Evolutionary conservation across 371 early-diverging fungal species (phyloP).

Genomic region (Chytridium lagenaria): DNA sequence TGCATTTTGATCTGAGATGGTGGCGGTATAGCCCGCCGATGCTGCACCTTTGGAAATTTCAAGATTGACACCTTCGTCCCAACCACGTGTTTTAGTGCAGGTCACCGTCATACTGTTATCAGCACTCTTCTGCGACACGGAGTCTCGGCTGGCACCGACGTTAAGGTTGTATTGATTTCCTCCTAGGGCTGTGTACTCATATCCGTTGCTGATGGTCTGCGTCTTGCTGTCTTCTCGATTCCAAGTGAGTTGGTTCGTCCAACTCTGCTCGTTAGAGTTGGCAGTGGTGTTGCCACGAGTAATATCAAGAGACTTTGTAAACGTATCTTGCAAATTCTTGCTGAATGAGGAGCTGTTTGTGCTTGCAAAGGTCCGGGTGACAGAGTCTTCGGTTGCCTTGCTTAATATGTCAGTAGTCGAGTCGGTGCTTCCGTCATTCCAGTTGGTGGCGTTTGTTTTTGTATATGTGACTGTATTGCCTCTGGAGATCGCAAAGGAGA

Average conservation of each 20-base stretch:
- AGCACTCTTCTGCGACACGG: not conserved
- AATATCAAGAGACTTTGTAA: not conserved
- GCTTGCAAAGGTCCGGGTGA: not conserved
- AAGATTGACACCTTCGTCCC: not conserved
- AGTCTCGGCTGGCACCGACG: not conserved
- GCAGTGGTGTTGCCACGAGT: not conserved
- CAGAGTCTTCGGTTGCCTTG: not conserved
- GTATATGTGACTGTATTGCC: not conserved
- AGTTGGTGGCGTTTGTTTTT: conserved; percentile 4
- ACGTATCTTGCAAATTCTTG: not conserved
- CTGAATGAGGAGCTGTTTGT: not conserved
- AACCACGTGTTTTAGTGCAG: not conserved
- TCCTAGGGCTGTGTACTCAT: not conserved
- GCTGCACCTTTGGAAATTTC: not conserved
- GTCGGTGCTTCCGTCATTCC: not conserved
- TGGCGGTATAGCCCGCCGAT: not conserved
- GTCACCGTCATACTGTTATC: not conserved
- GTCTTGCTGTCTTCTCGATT: conserved; percentile 2
- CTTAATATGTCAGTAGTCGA: not conserved
- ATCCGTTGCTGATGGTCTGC: not conserved
- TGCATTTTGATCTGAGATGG: not conserved
- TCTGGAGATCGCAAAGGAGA: not conserved
- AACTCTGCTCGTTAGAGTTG: not conserved
- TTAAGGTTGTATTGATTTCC: not conserved
- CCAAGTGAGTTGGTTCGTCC: not conserved